Conservation (phyloP, 306 rosid species). For the Pterocarpus macrocarpus region DNA sequence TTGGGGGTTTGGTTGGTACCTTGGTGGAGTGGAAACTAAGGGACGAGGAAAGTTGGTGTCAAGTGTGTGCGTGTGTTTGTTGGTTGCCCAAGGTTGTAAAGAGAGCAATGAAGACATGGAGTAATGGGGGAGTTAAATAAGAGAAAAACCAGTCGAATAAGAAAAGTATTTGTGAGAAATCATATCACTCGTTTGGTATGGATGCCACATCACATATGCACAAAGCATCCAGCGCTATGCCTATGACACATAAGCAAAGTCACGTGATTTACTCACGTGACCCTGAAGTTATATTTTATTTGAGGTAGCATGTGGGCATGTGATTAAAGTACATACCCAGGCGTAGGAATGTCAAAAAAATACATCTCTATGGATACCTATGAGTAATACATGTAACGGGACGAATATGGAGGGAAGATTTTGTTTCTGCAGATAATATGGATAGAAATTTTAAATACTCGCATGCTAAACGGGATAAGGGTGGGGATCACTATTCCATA, state of each 20-base stretch:
- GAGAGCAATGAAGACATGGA: constrained; percentile 41
- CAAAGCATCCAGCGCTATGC: constrained; percentile 34
- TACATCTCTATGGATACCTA: too few species aligned
- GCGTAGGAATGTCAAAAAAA: too few species aligned
- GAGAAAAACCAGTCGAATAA: background rate
- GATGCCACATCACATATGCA: constrained; percentile 64
- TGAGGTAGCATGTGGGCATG: constrained; percentile 1
- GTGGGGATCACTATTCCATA: too few species aligned
- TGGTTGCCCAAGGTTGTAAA: constrained; percentile 12
- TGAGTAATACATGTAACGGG: too few species aligned
- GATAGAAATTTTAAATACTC: too few species aligned
- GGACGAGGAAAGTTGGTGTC: constrained; percentile 39
- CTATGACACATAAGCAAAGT: constrained; percentile 49
- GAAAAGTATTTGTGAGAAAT: constrained; percentile 35
- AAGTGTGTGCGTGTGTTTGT: background rate
- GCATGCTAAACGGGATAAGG: too few species aligned
- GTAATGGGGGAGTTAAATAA: constrained; percentile 34
- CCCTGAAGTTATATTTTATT: constrained; percentile 16
- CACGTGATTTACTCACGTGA: constrained; percentile 58
- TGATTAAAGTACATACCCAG: constrained; percentile 12
- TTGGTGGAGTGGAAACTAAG: constrained; percentile 47
- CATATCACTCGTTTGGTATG: constrained; percentile 54
- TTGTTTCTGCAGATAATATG: too few species aligned
- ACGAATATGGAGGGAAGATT: too few species aligned
- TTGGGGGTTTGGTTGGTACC: constrained; percentile 4